Conservation (phyloP, 495 filamentous ascomycete genomes). For the Penicillium arizonense region DNA sequence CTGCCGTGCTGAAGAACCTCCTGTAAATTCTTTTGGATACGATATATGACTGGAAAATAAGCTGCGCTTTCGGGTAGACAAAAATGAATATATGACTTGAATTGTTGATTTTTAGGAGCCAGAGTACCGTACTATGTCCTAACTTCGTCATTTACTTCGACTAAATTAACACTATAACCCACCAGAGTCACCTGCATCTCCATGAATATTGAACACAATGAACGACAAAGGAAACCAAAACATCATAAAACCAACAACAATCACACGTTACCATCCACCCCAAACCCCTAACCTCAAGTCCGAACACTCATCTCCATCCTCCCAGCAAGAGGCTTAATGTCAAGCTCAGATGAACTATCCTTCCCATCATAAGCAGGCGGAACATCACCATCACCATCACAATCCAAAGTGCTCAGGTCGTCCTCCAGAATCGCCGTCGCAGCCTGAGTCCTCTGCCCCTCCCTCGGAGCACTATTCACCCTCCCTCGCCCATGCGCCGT, state of each 20-base stretch:
- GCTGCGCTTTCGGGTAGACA: conserved; percentile 24
- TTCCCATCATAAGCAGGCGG: conserved; percentile 17
- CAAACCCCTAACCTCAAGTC: neutral
- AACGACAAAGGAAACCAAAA: neutral
- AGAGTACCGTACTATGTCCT: neutral
- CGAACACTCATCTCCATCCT: conserved; percentile 1
- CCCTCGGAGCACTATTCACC: neutral
- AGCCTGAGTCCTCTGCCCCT: neutral
- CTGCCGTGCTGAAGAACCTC: conserved; percentile 61
- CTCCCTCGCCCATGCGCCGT: neutral
- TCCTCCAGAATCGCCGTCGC: neutral
- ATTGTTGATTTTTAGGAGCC: neutral
- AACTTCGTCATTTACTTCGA: too few species aligned
- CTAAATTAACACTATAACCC: too few species aligned
- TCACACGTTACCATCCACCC: neutral
- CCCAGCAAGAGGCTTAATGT: conserved; percentile 14
- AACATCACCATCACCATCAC: conserved; percentile 1
- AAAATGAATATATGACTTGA: conserved; percentile 14
- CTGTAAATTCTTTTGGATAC: conserved; percentile 22
- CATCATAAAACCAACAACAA: neutral
- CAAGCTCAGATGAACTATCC: neutral
- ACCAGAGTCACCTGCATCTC: too few species aligned
- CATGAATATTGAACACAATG: neutral
- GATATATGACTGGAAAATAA: conserved; percentile 7
- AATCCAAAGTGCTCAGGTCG: neutral